A percentile compares a stretch with the other conserved stretches of the same genome.
Evolutionary conservation across 371 early-diverging fungal genomes (phyloP).

Genomic region (Fennellomyces sp.): DNA sequence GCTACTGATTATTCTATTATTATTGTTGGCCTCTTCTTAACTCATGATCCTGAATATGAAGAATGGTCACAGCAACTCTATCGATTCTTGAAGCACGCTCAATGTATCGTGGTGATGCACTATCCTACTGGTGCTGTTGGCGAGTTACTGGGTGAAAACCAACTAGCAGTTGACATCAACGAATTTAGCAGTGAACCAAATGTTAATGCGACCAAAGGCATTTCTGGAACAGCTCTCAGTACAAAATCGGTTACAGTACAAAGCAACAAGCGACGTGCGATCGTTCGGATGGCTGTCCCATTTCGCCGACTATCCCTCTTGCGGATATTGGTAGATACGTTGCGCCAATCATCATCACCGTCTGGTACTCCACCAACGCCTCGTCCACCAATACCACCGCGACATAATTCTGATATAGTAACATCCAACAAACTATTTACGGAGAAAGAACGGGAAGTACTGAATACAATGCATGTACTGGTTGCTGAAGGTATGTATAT

Average conservation of each 20-base stretch:
- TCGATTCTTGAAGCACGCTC: constrained; percentile 15
- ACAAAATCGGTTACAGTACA: no score
- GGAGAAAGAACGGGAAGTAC: constrained; percentile 27
- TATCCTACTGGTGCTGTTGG: constrained; percentile 30
- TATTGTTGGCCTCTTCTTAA: constrained; percentile 34
- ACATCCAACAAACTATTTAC: no score
- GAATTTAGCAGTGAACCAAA: no score
- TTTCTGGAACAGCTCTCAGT: no score
- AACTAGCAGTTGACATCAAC: no score
- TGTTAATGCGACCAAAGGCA: no score
- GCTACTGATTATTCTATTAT: constrained; percentile 27
- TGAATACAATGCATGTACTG: constrained; percentile 36
- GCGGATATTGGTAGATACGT: constrained; percentile 33
- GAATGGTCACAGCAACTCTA: constrained; percentile 25
- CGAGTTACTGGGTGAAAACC: constrained; percentile 9
- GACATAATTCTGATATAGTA: no score
- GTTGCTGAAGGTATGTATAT: constrained; percentile 30
- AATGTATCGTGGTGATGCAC: no score
- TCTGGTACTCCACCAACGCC: no score
- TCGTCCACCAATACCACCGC: not conserved
- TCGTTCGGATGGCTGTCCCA: no score
- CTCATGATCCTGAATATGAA: constrained; percentile 8
- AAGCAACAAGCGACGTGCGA: no score
- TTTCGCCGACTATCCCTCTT: constrained; percentile 50
- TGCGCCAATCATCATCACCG: constrained; percentile 5